Conservation (phyloP, 371 early-diverging fungal genomes). For the Dichotomocladium elegans region DNA sequence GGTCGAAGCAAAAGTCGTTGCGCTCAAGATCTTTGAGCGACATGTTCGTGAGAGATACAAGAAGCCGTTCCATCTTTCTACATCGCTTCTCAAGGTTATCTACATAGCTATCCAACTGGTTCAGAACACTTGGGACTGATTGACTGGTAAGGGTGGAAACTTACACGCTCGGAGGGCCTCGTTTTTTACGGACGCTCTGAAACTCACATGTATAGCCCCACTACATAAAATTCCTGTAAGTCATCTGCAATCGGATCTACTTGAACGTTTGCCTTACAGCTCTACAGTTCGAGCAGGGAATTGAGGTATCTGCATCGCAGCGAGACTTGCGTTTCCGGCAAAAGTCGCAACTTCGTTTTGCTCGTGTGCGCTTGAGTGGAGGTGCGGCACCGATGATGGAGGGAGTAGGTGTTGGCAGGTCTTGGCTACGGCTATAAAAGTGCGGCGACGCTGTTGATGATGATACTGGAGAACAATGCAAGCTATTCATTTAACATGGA, state of each 20-base stretch:
- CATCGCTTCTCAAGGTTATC: constrained; percentile 42
- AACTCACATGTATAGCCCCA: constrained; percentile 51
- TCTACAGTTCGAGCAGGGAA: constrained; percentile 48
- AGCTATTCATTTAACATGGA: constrained; percentile 13
- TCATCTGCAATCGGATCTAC: not conserved
- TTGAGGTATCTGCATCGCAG: constrained; percentile 46
- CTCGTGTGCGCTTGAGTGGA: constrained; percentile 42
- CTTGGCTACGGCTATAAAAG: not conserved
- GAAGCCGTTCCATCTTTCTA: constrained; percentile 41
- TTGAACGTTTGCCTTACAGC: too few species aligned
- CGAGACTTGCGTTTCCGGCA: constrained; percentile 48
- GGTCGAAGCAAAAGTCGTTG: constrained; percentile 24
- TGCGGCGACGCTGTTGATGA: not conserved
- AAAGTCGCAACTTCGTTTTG: constrained; percentile 52
- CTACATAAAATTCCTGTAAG: constrained; percentile 20
- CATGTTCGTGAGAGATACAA: constrained; percentile 29
- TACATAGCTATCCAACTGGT: constrained; percentile 29
- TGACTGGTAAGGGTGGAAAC: not conserved
- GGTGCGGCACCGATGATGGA: not conserved
- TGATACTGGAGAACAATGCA: constrained; percentile 7
- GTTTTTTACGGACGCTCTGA: constrained; percentile 40
- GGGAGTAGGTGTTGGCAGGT: constrained; percentile 2
- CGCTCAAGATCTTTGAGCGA: constrained; percentile 40
- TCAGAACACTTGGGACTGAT: not conserved
- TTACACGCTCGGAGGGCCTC: constrained; percentile 51